phyloP scores from a whole-genome alignment of 352 stramenopile genomes.

The Phytopythium helicoides region DNA sequence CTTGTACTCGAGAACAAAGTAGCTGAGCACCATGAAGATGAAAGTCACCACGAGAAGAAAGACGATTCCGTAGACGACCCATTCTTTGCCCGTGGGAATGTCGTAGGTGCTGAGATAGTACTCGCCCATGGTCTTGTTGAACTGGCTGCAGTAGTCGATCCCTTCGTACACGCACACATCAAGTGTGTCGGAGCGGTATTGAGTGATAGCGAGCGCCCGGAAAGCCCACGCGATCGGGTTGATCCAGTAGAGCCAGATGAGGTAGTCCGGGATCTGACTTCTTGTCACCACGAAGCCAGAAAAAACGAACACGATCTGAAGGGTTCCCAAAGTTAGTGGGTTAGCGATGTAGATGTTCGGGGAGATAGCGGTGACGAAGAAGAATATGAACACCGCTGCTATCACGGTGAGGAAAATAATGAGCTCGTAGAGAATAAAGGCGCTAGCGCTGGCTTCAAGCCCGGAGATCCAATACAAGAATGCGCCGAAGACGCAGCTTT shows the following conservation, averaged over 20 bases:
- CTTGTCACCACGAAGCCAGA: not conserved
- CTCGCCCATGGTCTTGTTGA: constrained; percentile 31
- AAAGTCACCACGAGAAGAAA: constrained; percentile 15
- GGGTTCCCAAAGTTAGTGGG: constrained; percentile 18
- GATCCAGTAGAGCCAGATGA: constrained; percentile 61
- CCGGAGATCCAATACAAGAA: constrained; percentile 54
- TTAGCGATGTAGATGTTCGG: constrained; percentile 22
- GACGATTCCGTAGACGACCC: constrained; percentile 14
- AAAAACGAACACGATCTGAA: not conserved
- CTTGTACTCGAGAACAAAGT: constrained; percentile 21
- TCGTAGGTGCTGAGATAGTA: constrained; percentile 18
- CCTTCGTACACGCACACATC: constrained; percentile 23
- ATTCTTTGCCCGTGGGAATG: constrained; percentile 15
- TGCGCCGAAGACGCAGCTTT: constrained; percentile 60
- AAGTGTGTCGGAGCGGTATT: constrained; percentile 27
- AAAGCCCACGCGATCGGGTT: constrained; percentile 48
- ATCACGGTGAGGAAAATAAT: constrained; percentile 47
- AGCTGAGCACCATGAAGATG: constrained; percentile 18
- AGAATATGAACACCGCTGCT: constrained; percentile 37
- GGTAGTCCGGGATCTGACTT: constrained; percentile 28
- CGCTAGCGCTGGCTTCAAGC: constrained; percentile 25
- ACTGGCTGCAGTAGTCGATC: constrained; percentile 25
- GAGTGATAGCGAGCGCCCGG: constrained; percentile 24
- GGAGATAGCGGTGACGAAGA: constrained; percentile 17
- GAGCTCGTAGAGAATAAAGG: constrained; percentile 16